Evolutionary conservation across 73 alveolate species (phyloP).

Genomic region (Tetrahymena malaccensis): DNA sequence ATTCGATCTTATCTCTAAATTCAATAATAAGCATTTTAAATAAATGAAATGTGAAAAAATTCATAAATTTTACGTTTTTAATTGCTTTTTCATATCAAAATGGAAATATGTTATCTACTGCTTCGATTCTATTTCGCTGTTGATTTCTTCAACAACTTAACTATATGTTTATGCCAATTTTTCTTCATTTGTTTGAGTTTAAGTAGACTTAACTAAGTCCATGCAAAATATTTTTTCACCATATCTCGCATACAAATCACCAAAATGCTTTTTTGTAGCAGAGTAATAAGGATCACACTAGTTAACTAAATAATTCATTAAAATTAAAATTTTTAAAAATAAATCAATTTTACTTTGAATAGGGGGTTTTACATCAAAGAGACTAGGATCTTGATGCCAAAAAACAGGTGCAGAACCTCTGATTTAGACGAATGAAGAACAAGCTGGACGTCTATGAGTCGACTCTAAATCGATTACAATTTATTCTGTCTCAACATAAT

Average conservation of each 20-base stretch:
- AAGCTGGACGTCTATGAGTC: conserved; percentile 27
- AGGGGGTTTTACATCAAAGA: conserved; percentile 71
- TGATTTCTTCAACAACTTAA: conserved; percentile 39
- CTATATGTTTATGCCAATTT: conserved; percentile 52
- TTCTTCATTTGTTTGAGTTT: conserved; percentile 53
- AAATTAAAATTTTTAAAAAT: background rate
- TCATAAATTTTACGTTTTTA: background rate
- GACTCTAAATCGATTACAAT: conserved; percentile 60
- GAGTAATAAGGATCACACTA: conserved; percentile 50
- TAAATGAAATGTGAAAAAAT: no score
- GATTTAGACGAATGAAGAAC: conserved; percentile 72
- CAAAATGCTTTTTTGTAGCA: conserved; percentile 73
- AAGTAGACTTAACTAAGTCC: conserved; percentile 61
- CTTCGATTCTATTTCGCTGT: conserved; percentile 19
- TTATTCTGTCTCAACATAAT: conserved; percentile 85
- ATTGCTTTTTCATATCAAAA: conserved; percentile 68
- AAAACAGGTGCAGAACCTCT: conserved; percentile 95
- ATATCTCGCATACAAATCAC: conserved; percentile 63
- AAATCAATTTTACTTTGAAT: conserved; percentile 43
- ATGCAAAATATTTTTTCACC: conserved; percentile 56
- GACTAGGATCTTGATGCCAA: conserved; percentile 84
- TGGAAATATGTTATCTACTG: conserved; percentile 50
- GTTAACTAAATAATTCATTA: background rate
- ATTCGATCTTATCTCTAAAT: conserved; percentile 20
- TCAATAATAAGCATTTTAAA: no score